Evolutionary conservation across 306 rosid genomes (phyloP), one percentile per base, ranked within the genome.

Genomic region (Acmispon strigosus): DNA sequence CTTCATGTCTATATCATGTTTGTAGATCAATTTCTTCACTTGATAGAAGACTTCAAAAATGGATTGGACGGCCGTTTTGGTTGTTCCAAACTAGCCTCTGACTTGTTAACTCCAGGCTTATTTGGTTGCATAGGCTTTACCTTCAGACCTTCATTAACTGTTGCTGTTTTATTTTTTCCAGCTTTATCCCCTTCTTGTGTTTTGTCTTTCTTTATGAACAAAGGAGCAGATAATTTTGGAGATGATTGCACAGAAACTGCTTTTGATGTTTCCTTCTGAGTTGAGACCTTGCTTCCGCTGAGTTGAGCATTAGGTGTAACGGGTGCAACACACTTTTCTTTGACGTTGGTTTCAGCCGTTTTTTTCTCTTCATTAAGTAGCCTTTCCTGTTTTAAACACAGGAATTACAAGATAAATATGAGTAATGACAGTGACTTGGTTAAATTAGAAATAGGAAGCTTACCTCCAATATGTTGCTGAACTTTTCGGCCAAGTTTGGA

Each of bases 401-500:
- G 62, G 39, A 55, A 51, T 52, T 62, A 64, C 71, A 52, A 55
- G 81, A 37, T 66, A 39, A 67, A 62, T 19, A 65, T 62, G 24
- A 22, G 24, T 22, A 22, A 27, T 27, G 50, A 57, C 22, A 73
- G 17, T 13, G 36, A 69, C 53, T 50, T 61, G 60, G 7, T 32
- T 34, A 48, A 52, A 64, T 16, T 32, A 5, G 37, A 5, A 32
- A 10, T 39, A 14, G 39, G 52, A 83, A 51, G 39, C 78, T 74
- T 76, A 90, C 98, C 97, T 91, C 97, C 72, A 94, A 74, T 72
- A 91, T 85, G 83, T 72, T 77, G 79, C 84, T 91, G 87, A 94
- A 91, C 82, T 87, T 82, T 82, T 94, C 99, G 0, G 99, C 99
- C 85, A 94, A 74, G 82, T 87, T 83, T 16, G 99, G 99, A 76